A percentile compares a stretch with the other conserved stretches of the same genome.
phyloP scores from a whole-genome alignment of 2,329 filamentous ascomycete species.

The Albophoma yamanashiensis region DNA sequence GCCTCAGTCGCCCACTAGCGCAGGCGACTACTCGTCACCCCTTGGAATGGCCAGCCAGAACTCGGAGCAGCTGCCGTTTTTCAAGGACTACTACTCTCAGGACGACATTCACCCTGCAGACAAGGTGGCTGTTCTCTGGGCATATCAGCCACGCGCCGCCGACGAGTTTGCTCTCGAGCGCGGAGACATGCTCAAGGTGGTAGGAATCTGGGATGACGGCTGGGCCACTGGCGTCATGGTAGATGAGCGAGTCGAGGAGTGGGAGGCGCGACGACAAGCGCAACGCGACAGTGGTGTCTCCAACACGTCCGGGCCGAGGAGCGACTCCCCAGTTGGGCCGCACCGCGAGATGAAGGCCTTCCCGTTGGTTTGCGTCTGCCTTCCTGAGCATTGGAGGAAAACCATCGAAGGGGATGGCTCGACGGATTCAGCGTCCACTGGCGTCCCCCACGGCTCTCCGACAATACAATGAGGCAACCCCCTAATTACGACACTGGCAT shows the following conservation, averaged over 20 bases:
- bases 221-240: conserved; percentile 92
- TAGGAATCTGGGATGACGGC: conserved; percentile 98
- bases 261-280: conserved; percentile 63
- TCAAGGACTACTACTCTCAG: conserved; percentile 98
- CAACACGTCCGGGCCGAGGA: conserved; percentile 56
- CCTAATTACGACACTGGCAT: not conserved
- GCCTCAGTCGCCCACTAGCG: conserved; percentile 63
- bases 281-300: conserved; percentile 93
- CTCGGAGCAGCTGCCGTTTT: conserved; percentile 89
- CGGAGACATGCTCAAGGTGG: conserved; percentile 95
- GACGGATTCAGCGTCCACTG: conserved; percentile 48
- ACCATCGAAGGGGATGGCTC: conserved; percentile 85
- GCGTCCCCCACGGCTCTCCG: conserved; percentile 8
- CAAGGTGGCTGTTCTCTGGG: conserved; percentile 86
- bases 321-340: conserved; percentile 47
- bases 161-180: conserved; percentile 92
- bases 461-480: conserved; percentile 1
- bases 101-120: conserved; percentile 92
- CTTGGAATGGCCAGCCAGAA: conserved; percentile 77
- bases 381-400: conserved; percentile 92
- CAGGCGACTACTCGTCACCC: conserved; percentile 70
- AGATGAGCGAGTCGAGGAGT: conserved; percentile 77
- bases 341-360: conserved; percentile 90
- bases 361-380: conserved; percentile 89
- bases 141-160: conserved; percentile 84